Conservation (phyloP, 1,284 basidiomycete species). For the Tausonia pullulans region DNA sequence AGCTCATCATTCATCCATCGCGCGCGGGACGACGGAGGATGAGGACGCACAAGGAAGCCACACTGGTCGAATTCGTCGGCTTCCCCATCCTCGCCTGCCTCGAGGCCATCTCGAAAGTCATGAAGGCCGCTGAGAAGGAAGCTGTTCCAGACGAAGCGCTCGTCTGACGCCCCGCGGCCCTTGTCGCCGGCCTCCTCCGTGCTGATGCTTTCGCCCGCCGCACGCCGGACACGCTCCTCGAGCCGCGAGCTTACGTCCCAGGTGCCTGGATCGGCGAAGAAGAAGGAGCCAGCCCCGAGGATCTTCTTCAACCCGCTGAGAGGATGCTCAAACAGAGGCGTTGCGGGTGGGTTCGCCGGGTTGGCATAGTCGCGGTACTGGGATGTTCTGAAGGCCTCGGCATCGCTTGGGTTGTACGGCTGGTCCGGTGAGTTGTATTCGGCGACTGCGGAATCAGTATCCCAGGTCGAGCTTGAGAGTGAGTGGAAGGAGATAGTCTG, state of each 20-base stretch:
- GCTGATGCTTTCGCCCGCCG: conserved; percentile 31
- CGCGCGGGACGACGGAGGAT: background rate
- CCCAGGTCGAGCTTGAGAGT: conserved; percentile 36
- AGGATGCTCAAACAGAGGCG: conserved; percentile 65
- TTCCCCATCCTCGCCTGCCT: conserved; percentile 44
- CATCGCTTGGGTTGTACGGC: background rate
- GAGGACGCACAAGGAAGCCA: conserved; percentile 59
- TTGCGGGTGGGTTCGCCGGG: background rate
- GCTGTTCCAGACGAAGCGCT: conserved; percentile 73
- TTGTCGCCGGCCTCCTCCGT: conserved; percentile 19
- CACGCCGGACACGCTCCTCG: conserved; percentile 49
- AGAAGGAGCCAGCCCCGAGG: conserved; percentile 83
- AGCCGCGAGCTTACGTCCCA: conserved; percentile 86
- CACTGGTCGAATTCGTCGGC: conserved; percentile 59
- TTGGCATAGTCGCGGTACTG: conserved; percentile 8
- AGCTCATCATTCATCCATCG: conserved; percentile 23
- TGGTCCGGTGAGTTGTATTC: conserved; percentile 6
- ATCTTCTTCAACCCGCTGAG: conserved; percentile 84
- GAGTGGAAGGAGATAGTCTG: conserved; percentile 38
- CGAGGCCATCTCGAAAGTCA: conserved; percentile 56
- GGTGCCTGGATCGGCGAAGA: conserved; percentile 62
- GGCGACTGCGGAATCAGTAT: conserved; percentile 24
- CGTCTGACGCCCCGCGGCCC: conserved; percentile 23
- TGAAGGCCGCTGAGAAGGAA: conserved; percentile 67
- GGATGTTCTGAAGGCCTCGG: conserved; percentile 18